Percentiles rank a stretch among this genome's conserved stretches.
Evolutionary conservation across 345 rosid genomes (phyloP).

Genomic region (Ailanthus altissimus): DNA sequence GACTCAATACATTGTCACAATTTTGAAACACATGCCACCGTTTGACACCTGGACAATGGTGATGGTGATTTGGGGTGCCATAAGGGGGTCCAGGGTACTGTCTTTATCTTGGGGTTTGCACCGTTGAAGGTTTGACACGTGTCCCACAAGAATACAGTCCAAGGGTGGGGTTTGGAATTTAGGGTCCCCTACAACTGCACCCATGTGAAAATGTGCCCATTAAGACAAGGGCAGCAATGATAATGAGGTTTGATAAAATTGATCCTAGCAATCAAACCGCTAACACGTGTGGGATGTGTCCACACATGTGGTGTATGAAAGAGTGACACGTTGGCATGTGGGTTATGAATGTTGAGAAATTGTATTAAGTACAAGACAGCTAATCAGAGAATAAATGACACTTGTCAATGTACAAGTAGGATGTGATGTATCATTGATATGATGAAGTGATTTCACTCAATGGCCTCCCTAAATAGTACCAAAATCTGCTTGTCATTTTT

Average conservation of each 20-base stretch:
- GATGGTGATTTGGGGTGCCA: not conserved
- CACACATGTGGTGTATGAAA: not conserved
- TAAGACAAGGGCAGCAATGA: not conserved
- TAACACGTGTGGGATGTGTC: not conserved
- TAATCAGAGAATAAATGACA: not conserved
- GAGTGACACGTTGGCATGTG: not conserved
- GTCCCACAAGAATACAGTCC: not conserved
- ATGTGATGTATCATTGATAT: not conserved
- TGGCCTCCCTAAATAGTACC: not conserved
- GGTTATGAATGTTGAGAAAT: not conserved
- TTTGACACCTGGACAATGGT: slow-evolving; percentile 2
- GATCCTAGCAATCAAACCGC: too few species aligned
- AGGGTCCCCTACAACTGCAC: not conserved
- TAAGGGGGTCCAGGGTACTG: not conserved
- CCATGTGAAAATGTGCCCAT: not conserved
- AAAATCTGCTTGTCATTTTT: not conserved
- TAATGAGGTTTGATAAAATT: not conserved
- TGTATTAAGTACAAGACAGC: not conserved
- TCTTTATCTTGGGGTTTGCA: not conserved
- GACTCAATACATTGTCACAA: not conserved
- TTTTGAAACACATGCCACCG: not conserved
- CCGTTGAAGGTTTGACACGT: not conserved
- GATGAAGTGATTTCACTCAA: not conserved
- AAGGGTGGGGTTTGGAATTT: too few species aligned
- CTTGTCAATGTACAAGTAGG: slow-evolving; percentile 3